phyloP scores from a whole-genome alignment of 495 filamentous ascomycete genomes.

The Venustampulla echinocandica region DNA sequence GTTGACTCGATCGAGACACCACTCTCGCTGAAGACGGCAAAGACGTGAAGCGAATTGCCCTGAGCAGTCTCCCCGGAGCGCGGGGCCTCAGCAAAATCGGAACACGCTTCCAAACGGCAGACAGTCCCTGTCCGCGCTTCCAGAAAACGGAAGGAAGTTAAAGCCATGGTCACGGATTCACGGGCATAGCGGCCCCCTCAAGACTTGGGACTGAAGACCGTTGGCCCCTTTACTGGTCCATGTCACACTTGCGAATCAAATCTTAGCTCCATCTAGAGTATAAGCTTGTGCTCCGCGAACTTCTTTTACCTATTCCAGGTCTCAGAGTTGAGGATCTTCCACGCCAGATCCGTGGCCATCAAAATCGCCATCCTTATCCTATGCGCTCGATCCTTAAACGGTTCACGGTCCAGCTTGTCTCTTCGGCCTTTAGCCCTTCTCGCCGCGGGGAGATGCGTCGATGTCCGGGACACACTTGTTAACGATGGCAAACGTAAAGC shows the following conservation, averaged over 20 bases:
- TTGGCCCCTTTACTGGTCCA: constrained; percentile 12
- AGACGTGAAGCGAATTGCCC: constrained; percentile 6
- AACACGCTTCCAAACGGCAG: too few relatives aligned
- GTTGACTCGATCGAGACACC: constrained; percentile 12
- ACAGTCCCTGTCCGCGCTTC: background rate
- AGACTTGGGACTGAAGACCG: too few relatives aligned
- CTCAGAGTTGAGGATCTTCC: too few relatives aligned
- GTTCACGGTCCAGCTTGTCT: constrained; percentile 1
- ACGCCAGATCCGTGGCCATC: constrained; percentile 10
- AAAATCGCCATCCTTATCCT: constrained; percentile 12
- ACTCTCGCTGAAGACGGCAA: constrained; percentile 7
- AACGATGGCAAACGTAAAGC: constrained; percentile 24
- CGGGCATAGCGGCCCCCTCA: constrained; percentile 13
- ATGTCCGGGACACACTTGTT: constrained; percentile 23
- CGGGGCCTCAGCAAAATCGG: too few relatives aligned
- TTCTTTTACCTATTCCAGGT: constrained; percentile 19
- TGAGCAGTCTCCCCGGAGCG: background rate
- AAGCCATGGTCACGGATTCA: constrained; percentile 8
- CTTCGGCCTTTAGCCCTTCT: constrained; percentile 3
- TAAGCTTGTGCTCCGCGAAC: constrained; percentile 16
- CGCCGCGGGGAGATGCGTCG: constrained; percentile 11
- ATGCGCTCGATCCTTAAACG: constrained; percentile 6
- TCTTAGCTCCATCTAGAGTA: constrained; percentile 17
- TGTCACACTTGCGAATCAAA: constrained; percentile 16
- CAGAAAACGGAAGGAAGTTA: constrained; percentile 16